phyloP scores from a whole-genome alignment of 139 green algal species.

The Dunaliella sp. region DNA sequence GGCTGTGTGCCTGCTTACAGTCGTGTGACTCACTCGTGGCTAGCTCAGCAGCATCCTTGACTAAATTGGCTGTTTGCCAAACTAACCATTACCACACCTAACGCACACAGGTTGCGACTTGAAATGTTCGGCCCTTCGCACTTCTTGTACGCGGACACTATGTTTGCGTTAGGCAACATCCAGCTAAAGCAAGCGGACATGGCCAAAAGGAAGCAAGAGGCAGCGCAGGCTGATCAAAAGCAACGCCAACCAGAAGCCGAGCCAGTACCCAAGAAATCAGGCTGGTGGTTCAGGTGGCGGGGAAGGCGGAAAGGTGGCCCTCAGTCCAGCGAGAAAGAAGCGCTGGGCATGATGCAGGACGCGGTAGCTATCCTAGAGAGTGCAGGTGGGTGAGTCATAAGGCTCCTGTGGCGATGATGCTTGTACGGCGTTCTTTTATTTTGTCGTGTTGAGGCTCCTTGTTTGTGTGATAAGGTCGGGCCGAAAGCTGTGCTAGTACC shows the following conservation, averaged over 20 bases:
- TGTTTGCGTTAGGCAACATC: slow-evolving; percentile 40
- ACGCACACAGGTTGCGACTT: slow-evolving; percentile 22
- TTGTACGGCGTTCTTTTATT: no score
- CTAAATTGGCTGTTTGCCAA: no score
- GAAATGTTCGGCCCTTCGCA: slow-evolving; percentile 43
- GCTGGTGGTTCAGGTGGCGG: background rate
- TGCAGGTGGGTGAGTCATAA: slow-evolving; percentile 35
- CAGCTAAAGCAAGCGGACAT: slow-evolving; percentile 20
- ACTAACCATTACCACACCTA: slow-evolving; percentile 15
- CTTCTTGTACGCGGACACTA: slow-evolving; percentile 54
- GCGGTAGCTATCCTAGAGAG: slow-evolving; percentile 32
- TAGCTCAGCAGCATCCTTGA: no score
- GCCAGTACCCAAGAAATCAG: background rate
- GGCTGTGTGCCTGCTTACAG: no score
- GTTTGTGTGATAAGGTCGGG: no score
- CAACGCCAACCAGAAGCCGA: background rate
- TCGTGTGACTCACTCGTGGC: no score
- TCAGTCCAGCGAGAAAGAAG: background rate
- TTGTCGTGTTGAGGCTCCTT: no score
- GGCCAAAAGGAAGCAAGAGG: no score
- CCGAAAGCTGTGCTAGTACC: no score
- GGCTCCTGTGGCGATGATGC: no score
- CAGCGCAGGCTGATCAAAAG: background rate
- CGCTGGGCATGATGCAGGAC: slow-evolving; percentile 29
- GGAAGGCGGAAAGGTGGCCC: background rate